Conservation (phyloP, 345 rosid species). For the Physaria fendleri region DNA sequence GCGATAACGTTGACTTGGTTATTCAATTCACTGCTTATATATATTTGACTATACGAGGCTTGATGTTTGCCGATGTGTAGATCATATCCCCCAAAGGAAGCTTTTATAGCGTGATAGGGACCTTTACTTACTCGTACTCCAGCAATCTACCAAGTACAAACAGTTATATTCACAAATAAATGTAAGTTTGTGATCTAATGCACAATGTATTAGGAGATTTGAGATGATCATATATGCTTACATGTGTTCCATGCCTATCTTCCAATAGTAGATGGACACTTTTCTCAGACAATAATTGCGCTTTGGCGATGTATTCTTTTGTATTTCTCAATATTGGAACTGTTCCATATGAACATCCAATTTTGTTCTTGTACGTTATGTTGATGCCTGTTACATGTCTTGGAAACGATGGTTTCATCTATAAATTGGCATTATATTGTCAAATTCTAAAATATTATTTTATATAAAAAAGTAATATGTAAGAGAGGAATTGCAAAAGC, state of each 20-base stretch:
- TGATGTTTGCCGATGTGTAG: background rate
- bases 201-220: too few relatives aligned
- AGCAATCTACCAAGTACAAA: background rate
- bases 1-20: background rate
- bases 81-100: background rate
- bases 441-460: background rate
- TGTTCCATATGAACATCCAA: background rate
- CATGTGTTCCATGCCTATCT: constrained; percentile 6
- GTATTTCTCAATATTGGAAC: background rate
- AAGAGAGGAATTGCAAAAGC: background rate
- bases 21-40: background rate
- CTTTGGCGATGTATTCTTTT: background rate
- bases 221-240: too few relatives aligned
- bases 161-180: too few relatives aligned
- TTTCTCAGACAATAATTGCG: background rate
- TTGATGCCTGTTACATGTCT: background rate
- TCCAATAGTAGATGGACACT: background rate
- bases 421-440: background rate
- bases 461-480: background rate
- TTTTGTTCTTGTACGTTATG: background rate
- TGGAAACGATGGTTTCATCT: background rate
- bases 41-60: constrained; percentile 8
- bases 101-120: background rate
- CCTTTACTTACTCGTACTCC: background rate
- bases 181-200: too few relatives aligned